phyloP scores from a whole-genome alignment of 257 asterid genomes.

The Solanum acaule region DNA sequence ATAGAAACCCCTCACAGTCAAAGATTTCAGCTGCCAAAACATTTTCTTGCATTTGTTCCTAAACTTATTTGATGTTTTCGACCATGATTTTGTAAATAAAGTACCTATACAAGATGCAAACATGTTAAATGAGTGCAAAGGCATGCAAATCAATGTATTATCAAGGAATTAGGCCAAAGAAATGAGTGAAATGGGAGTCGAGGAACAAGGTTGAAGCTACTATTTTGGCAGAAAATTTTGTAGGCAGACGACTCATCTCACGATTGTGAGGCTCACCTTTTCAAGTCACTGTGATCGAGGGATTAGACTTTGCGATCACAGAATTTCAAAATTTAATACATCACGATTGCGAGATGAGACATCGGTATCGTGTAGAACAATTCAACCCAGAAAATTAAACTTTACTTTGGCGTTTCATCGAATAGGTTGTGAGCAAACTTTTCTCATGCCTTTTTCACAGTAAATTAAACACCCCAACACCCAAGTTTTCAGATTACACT shows the following conservation, averaged over 20 bases:
- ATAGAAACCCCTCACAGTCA: neutral
- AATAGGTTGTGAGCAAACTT: neutral
- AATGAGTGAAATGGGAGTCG: neutral
- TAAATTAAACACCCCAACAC: neutral
- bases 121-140: neutral
- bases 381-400: neutral
- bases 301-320: neutral
- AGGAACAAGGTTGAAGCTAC: neutral
- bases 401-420: no score
- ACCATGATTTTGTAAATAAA: neutral
- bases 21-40: neutral
- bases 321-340: neutral
- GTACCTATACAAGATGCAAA: no score
- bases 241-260: no score
- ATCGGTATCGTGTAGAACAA: neutral
- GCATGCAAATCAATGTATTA: neutral
- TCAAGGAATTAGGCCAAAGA: neutral
- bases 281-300: neutral
- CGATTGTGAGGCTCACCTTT: neutral
- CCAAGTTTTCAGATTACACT: neutral
- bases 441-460: neutral
- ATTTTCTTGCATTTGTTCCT: no score
- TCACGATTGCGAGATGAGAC: neutral
- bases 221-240: neutral
- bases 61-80: neutral